phyloP scores from a whole-genome alignment of 225 moss, liverwort and hornwort species.

The Sphagnum tenellum region DNA sequence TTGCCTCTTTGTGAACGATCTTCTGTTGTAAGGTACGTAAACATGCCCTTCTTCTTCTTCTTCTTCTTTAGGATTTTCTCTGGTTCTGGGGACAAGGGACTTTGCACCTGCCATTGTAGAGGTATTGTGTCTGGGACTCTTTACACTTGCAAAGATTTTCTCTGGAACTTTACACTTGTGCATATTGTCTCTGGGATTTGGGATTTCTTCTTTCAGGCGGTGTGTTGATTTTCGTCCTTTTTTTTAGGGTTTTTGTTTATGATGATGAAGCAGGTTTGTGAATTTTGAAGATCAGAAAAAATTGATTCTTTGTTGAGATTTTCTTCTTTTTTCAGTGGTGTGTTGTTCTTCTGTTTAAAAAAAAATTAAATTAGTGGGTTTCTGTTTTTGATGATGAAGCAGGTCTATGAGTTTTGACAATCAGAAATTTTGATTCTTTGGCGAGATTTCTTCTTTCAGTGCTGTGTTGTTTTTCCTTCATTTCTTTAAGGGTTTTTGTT shows the following conservation, averaged over 20 bases:
- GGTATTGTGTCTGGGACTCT: not conserved
- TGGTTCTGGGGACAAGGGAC: not conserved
- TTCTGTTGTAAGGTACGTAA: constrained; percentile 31
- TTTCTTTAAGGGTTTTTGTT: not conserved
- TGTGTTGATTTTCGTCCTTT: not conserved
- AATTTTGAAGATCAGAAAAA: constrained; percentile 40
- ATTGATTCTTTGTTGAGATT: not conserved
- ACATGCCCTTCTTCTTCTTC: too few species aligned
- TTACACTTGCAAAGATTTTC: too few species aligned
- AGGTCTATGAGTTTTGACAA: constrained; percentile 41
- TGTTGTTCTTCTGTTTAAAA: not conserved
- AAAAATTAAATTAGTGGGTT: not conserved
- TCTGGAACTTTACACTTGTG: too few species aligned
- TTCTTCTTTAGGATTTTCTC: not conserved
- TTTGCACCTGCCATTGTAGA: not conserved
- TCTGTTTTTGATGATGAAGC: not conserved
- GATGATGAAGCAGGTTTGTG: constrained; percentile 16
- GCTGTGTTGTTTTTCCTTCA: not conserved
- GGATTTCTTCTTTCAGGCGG: not conserved
- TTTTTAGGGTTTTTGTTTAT: not conserved
- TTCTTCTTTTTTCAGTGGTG: not conserved
- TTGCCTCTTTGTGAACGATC: constrained; percentile 45
- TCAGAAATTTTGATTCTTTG: constrained; percentile 7
- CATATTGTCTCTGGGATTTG: too few species aligned
- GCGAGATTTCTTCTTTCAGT: not conserved